These are phyloP conservation scores for Brettanomyces naardenensis DNA, from an alignment of 805 yeast species.

Conservation along the genomic window DNA sequence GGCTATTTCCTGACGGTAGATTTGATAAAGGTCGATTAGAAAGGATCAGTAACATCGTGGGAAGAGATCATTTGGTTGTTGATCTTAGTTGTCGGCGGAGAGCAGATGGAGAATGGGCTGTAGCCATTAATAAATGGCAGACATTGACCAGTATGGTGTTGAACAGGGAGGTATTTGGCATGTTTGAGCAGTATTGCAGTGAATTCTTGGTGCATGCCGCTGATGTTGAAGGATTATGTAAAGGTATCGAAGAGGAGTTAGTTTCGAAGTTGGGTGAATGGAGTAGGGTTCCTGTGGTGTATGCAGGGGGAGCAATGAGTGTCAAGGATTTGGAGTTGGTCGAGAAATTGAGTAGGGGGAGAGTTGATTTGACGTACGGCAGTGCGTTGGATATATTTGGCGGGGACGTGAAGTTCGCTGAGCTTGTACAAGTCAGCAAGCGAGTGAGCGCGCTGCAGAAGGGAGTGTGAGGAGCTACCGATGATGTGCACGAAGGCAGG, in stretches of 20 bases:
- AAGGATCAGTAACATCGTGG: slow-evolving; percentile 45
- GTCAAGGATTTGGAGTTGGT: slow-evolving; percentile 64
- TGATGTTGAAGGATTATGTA: slow-evolving; percentile 94
- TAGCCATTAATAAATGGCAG: slow-evolving; percentile 99
- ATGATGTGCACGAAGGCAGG: slow-evolving; percentile 69
- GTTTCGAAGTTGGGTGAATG: slow-evolving; percentile 71
- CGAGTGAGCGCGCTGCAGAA: too few species aligned
- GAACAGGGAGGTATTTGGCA: slow-evolving; percentile 40
- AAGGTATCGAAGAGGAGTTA: slow-evolving; percentile 80
- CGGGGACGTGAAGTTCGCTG: slow-evolving; percentile 77
- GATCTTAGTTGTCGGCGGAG: slow-evolving; percentile 74
- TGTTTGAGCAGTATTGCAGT: slow-evolving; percentile 58
- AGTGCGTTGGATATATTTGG: slow-evolving; percentile 94
- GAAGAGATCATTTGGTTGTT: slow-evolving; percentile 63
- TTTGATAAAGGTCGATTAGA: slow-evolving; percentile 45
- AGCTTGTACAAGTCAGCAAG: too few species aligned
- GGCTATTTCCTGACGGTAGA: slow-evolving; percentile 67
- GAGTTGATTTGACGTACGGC: slow-evolving; percentile 88
- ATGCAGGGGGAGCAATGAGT: slow-evolving; percentile 94
- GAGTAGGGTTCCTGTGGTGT: slow-evolving; percentile 71
- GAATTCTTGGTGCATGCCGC: slow-evolving; percentile 97
- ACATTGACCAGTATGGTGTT: slow-evolving; percentile 65
- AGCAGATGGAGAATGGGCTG: slow-evolving; percentile 59
- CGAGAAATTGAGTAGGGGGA: slow-evolving; percentile 59
- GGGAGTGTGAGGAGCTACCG: too few species aligned